Evolutionary conservation across 1,284 basidiomycete genomes (phyloP).

Genomic region (Trichosporon inkin): DNA sequence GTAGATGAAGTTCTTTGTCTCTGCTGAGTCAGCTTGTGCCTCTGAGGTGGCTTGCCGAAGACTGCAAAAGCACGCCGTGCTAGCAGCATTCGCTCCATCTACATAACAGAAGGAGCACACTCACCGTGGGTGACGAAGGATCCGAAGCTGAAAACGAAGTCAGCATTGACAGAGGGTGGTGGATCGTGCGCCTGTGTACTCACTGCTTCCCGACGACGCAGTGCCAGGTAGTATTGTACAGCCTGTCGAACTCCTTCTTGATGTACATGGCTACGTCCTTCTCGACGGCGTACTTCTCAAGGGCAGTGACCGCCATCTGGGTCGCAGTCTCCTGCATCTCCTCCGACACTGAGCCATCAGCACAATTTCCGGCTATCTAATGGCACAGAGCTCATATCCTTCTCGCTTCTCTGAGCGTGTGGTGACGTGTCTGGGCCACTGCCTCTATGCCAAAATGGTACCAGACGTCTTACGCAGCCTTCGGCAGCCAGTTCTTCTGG

Average conservation of each 20-base stretch:
- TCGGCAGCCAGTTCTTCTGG: too few relatives aligned
- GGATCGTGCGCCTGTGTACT: conserved; percentile 15
- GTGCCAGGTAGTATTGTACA: conserved; percentile 91
- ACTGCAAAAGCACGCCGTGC: too few relatives aligned
- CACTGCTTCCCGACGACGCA: conserved; percentile 82
- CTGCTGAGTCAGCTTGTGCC: conserved; percentile 53
- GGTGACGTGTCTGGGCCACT: too few relatives aligned
- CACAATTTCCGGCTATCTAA: not conserved
- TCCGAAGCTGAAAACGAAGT: conserved; percentile 61
- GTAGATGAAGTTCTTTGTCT: conserved; percentile 96
- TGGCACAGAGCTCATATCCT: not conserved
- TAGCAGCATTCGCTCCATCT: too few relatives aligned
- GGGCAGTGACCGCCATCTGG: conserved; percentile 75
- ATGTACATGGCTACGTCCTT: conserved; percentile 97
- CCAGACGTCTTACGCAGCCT: too few relatives aligned
- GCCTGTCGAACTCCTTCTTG: conserved; percentile 94
- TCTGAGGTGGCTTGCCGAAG: too few relatives aligned
- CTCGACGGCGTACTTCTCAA: conserved; percentile 89
- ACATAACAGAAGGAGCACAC: conserved; percentile 39
- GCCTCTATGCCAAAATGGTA: too few relatives aligned
- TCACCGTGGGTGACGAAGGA: conserved; percentile 94
- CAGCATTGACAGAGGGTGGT: not conserved
- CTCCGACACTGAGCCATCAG: conserved; percentile 60
- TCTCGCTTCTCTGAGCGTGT: not conserved
- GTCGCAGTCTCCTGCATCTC: conserved; percentile 93